Conservation (phyloP, 2,329 filamentous ascomycete genomes). For the Neonectria coccinea region DNA sequence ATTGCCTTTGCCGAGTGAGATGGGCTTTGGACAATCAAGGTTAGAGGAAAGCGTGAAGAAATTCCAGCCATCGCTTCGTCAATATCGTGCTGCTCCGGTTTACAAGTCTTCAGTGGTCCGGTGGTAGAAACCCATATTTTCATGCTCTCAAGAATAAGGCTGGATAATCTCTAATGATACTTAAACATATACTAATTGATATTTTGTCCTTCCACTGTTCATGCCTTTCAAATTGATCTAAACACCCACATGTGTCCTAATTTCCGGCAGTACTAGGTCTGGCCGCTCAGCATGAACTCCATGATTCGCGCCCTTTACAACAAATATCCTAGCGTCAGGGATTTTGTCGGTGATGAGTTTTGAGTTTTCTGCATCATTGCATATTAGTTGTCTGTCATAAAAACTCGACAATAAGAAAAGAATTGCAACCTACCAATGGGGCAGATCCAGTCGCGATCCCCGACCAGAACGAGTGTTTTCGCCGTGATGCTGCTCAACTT, state of each 20-base stretch:
- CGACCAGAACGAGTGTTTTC: constrained; percentile 33
- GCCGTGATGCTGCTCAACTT: constrained; percentile 20
- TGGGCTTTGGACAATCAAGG: no score
- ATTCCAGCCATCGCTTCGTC: not conserved
- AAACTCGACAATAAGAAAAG: accelerated
- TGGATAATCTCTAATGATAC: not conserved
- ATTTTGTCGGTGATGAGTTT: constrained; percentile 23
- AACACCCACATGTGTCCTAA: constrained; percentile 18
- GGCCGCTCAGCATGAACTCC: constrained; percentile 33
- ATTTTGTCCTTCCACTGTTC: no score
- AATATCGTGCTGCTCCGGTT: not conserved
- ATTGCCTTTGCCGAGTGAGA: no score
- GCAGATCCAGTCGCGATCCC: constrained; percentile 38
- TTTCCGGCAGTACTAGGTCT: constrained; percentile 26
- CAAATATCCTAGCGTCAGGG: constrained; percentile 25
- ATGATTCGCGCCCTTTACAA: constrained; percentile 34
- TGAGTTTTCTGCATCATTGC: constrained; percentile 27
- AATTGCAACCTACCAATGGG: not conserved
- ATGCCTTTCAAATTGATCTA: not conserved
- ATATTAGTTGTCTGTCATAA: not conserved
- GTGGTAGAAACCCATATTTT: not conserved
- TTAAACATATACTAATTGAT: not conserved
- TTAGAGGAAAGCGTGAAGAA: no score
- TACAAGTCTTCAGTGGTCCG: no score
- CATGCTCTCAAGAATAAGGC: not conserved